Percentiles rank a stretch among this genome's conserved stretches.
Conservation (phyloP, 495 filamentous ascomycete species). For the Lindgomyces ingoldianus region DNA sequence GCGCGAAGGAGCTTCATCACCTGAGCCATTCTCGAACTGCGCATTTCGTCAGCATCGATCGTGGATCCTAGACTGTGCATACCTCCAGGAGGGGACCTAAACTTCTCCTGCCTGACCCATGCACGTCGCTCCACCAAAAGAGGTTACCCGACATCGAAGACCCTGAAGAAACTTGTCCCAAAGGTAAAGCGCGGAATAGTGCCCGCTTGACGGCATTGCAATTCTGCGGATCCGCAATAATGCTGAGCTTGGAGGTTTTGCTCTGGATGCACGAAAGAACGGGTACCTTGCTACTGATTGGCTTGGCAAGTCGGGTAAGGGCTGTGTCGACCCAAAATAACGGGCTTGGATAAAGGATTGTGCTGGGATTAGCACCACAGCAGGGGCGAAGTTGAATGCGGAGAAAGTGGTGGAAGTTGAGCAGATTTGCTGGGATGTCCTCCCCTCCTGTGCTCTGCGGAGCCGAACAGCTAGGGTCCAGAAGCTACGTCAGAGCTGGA, state of each 20-base stretch:
- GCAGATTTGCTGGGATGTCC: background rate
- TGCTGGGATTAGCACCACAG: conserved; percentile 15
- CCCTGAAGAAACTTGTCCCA: background rate
- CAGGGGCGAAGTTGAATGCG: background rate
- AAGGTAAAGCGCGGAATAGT: background rate
- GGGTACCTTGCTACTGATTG: conserved; percentile 18
- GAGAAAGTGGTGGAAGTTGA: conserved; percentile 5
- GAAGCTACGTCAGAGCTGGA: conserved; percentile 7
- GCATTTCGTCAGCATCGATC: conserved; percentile 15
- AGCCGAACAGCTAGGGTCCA: conserved; percentile 17
- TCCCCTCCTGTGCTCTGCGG: conserved; percentile 15
- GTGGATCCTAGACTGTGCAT: conserved; percentile 24
- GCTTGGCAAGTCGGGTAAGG: conserved; percentile 6
- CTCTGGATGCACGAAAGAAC: background rate
- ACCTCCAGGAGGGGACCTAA: conserved; percentile 17
- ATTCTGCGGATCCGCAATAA: conserved; percentile 29
- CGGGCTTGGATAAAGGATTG: conserved; percentile 20
- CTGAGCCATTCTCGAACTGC: conserved; percentile 19
- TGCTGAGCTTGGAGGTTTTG: background rate
- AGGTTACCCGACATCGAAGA: background rate
- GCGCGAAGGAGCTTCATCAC: conserved; percentile 24
- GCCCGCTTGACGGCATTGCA: conserved; percentile 8
- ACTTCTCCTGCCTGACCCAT: conserved; percentile 12
- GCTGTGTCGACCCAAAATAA: conserved; percentile 6
- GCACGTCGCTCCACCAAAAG: conserved; percentile 5